Evolutionary conservation across 371 early-diverging fungal species (phyloP).

Genomic region (Mucor indicus): DNA sequence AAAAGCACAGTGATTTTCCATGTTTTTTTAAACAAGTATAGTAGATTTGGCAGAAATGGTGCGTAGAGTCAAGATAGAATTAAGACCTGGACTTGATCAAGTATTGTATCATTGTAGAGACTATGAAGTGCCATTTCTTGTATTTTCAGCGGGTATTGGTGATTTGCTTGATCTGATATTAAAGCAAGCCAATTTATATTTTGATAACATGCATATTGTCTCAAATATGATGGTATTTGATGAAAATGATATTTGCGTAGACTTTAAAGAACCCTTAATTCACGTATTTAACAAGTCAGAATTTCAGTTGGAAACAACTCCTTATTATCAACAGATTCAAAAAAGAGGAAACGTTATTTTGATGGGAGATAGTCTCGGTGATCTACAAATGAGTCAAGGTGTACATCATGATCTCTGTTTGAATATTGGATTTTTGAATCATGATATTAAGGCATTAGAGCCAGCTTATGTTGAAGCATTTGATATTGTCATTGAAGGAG

Average conservation of each 20-base stretch:
- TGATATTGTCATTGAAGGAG: conserved; percentile 71
- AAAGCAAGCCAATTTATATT: conserved; percentile 27
- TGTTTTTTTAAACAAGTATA: background rate
- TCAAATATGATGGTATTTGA: conserved; percentile 74
- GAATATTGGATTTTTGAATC: conserved; percentile 72
- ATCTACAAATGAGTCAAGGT: conserved; percentile 71
- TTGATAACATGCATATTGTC: conserved; percentile 66
- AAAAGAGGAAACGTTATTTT: conserved; percentile 58
- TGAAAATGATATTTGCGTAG: conserved; percentile 43
- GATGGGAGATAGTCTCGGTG: conserved; percentile 75
- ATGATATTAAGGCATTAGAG: conserved; percentile 52
- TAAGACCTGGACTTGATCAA: conserved; percentile 47
- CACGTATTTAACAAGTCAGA: conserved; percentile 81
- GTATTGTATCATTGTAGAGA: conserved; percentile 40
- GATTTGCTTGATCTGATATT: conserved; percentile 67
- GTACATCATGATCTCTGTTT: conserved; percentile 54
- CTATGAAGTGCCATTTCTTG: conserved; percentile 56
- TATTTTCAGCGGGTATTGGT: conserved; percentile 75
- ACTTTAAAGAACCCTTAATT: conserved; percentile 65
- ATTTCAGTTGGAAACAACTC: conserved; percentile 45
- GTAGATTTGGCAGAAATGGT: conserved; percentile 57
- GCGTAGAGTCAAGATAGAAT: conserved; percentile 42
- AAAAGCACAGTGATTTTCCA: background rate
- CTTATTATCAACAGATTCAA: conserved; percentile 38
- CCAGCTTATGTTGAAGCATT: conserved; percentile 54